These are phyloP conservation scores for Prunus salicina DNA, from an alignment of 306 rosid species.

Conservation along the genomic window DNA sequence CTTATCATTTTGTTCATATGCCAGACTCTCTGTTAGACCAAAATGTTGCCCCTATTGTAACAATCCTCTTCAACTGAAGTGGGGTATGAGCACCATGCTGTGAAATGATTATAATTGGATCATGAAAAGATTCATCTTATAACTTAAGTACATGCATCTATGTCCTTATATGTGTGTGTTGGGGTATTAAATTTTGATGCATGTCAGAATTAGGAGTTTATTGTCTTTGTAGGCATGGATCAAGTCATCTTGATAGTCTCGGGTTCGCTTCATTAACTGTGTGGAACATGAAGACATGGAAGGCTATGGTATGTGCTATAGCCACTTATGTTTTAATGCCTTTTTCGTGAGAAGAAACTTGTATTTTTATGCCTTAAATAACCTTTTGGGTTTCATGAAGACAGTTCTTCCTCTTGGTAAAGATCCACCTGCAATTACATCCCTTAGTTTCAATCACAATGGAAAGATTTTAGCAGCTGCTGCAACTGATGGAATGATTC, in stretches of 20 bases:
- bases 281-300: conserved; percentile 98
- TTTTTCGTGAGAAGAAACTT: neutral
- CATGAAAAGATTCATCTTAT: neutral
- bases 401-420: conserved; percentile 98
- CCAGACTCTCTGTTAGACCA: neutral
- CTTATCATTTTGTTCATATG: conserved; percentile 8
- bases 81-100: conserved; percentile 2
- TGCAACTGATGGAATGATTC: conserved; percentile 97
- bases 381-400: conserved; percentile 67
- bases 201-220: conserved; percentile 9
- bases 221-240: conserved; percentile 55
- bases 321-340: neutral
- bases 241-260: conserved; percentile 53
- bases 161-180: neutral
- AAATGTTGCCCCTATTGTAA: conserved; percentile 7
- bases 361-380: conserved; percentile 35
- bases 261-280: conserved; percentile 87
- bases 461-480: conserved; percentile 95
- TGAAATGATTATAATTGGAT: conserved; percentile 2
- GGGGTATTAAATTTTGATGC: conserved; percentile 16
- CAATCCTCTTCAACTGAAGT: conserved; percentile 1
- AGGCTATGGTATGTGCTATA: conserved; percentile 68
- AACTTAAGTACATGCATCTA: neutral
- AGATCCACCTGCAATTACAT: conserved; percentile 97
- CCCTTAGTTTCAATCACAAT: conserved; percentile 92